phyloP scores from a whole-genome alignment of 371 early-diverging fungal genomes.

The Phascolomyces articulosus region DNA sequence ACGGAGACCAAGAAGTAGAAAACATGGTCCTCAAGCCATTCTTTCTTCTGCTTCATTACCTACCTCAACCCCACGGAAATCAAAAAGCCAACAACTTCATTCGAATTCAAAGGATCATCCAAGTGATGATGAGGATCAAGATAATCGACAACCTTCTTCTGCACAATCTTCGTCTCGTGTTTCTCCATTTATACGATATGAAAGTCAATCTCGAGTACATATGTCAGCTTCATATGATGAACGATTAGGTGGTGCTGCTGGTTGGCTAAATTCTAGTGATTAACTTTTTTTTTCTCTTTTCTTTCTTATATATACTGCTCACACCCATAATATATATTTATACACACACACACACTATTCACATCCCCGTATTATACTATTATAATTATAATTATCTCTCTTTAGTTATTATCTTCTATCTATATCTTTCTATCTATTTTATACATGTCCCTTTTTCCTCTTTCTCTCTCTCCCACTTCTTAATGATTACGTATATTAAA shows the following conservation, averaged over 20 bases:
- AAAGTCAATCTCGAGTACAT: conserved; percentile 16
- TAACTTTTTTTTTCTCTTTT: neutral
- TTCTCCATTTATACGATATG: conserved; percentile 21
- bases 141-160: neutral
- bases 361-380: too few species aligned
- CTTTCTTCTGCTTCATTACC: conserved; percentile 52
- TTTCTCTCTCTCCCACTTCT: too few species aligned
- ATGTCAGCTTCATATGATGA: conserved; percentile 51
- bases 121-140: conserved; percentile 13
- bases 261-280: conserved; percentile 1
- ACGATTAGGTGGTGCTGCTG: conserved; percentile 19
- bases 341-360: too few species aligned
- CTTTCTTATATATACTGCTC: neutral
- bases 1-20: conserved; percentile 26
- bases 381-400: too few species aligned
- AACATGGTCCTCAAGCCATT: conserved; percentile 18
- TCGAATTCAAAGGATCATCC: conserved; percentile 12
- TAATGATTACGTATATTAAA: too few species aligned
- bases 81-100: conserved; percentile 13
- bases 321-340: too few species aligned
- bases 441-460: too few species aligned
- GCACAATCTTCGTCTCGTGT: conserved; percentile 15
- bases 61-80: conserved; percentile 26
- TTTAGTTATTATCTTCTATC: too few species aligned
- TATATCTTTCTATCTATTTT: too few species aligned